Evolutionary conservation across 1,284 basidiomycete species (phyloP), one percentile per base, ranked within the genome.

Genomic region (Flammula alnicola): DNA sequence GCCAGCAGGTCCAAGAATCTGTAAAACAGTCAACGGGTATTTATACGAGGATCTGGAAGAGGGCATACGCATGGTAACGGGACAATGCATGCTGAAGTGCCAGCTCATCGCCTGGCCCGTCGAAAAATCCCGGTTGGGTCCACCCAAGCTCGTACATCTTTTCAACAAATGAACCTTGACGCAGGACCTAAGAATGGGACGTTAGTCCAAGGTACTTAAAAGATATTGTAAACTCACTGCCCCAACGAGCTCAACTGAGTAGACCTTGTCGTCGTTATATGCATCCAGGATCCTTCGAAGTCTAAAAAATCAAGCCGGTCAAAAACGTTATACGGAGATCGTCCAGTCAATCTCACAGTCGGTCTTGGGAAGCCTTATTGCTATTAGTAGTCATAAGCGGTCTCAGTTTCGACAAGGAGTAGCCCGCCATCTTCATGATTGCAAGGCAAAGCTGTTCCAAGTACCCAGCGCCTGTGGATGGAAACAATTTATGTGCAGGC

Each of bases 81-180:
- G 70, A 61, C 3, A 73, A 57, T 1, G 70, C 73, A 50, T 74
- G 73, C 19, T 69, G 59, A 6, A 77, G 54, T 1, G 58, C 66
- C 4, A 69, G 44, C 23, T 65, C 56, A 32, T 77, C 72, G 14
- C 67, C 65, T 1, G 48, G 40, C 6, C 57, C 58, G 3, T 69
- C 64, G 31, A 77, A 75, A 52, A 69, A 78, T 0, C 56, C 63
- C 0, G 73, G 68, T 12, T 62, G 52, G 0, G 77, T 80, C 82
- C 82, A 85, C 0, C 72, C 70, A 2, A 85, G 68, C 8, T 74
- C 66, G 31, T 64, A 58, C 74, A 82, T 79, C 66, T 84, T 84
- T 51, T 66, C 55, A 4, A 81, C 68, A 53, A 85, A 86, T 0
- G 72, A 71, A 1, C 73, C 73, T 62, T 86, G 83, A 0, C 83